phyloP scores from a whole-genome alignment of 2,329 filamentous ascomycete species.

The Sporothrix curviconia region DNA sequence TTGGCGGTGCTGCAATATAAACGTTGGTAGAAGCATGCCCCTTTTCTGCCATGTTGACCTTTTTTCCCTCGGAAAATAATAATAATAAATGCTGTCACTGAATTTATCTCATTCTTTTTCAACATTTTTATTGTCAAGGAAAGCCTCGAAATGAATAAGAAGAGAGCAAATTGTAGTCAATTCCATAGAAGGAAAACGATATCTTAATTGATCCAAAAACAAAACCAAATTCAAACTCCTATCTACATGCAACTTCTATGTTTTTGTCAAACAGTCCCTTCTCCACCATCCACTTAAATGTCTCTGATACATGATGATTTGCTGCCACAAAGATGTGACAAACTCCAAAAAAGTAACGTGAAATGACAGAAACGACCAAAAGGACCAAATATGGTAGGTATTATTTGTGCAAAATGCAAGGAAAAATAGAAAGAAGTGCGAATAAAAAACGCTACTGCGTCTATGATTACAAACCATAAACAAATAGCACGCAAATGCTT shows the following conservation, averaged over 20 bases:
- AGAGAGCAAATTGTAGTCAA: no score
- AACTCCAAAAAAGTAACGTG: neutral
- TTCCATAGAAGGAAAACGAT: no score
- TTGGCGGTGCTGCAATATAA: no score
- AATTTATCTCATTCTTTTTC: neutral
- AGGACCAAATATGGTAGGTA: neutral
- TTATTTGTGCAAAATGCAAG: neutral
- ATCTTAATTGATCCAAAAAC: neutral
- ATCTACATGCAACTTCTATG: no score
- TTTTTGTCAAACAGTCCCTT: neutral
- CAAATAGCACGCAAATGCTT: neutral
- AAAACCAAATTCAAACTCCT: no score
- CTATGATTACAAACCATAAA: neutral
- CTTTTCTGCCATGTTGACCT: neutral
- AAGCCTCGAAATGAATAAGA: no score
- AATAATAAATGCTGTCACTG: no score
- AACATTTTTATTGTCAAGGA: neutral
- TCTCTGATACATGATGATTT: neutral
- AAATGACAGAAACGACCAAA: neutral
- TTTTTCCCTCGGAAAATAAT: no score
- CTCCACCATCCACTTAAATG: neutral
- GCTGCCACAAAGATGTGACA: neutral
- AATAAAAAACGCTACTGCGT: neutral
- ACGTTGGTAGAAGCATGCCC: no score
- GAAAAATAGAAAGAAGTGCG: neutral